phyloP scores from a whole-genome alignment of 2,329 filamentous ascomycete genomes.

The Cytospora mali region DNA sequence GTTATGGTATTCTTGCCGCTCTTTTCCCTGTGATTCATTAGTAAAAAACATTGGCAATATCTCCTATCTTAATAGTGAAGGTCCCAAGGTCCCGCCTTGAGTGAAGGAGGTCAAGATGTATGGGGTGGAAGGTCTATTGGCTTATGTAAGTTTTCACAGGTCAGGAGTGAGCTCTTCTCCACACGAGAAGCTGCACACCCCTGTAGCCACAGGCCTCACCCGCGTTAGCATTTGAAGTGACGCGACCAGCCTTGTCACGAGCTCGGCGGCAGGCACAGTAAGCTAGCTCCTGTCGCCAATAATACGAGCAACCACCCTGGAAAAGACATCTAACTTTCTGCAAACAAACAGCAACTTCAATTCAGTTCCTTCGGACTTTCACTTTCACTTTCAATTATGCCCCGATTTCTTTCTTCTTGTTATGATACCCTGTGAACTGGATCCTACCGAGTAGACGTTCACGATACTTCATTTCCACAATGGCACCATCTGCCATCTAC shows the following conservation, averaged over 20 bases:
- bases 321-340: not conserved
- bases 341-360: not conserved
- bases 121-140: too few species aligned
- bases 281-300: conserved; percentile 7
- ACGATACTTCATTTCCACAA: conserved; percentile 18
- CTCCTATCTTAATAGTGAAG: too few species aligned
- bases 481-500: conserved; percentile 48
- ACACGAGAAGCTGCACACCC: conserved; percentile 21
- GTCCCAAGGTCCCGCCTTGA: too few species aligned
- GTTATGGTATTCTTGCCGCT: too few species aligned
- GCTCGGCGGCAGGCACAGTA: conserved; percentile 25
- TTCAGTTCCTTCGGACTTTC: not conserved
- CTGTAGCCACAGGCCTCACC: conserved; percentile 17
- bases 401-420: conserved; percentile 4
- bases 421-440: conserved; percentile 24
- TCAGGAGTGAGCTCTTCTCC: conserved; percentile 4
- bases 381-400: conserved; percentile 9
- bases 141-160: not conserved
- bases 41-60: too few species aligned
- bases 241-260: conserved; percentile 13
- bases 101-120: too few species aligned
- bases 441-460: not conserved
- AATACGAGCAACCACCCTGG: not conserved
- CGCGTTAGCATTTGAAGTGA: not conserved
- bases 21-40: too few species aligned